Base-by-base conservation (phyloP, 345 rosid genomes). In the Gossypium sturtianum region DNA sequence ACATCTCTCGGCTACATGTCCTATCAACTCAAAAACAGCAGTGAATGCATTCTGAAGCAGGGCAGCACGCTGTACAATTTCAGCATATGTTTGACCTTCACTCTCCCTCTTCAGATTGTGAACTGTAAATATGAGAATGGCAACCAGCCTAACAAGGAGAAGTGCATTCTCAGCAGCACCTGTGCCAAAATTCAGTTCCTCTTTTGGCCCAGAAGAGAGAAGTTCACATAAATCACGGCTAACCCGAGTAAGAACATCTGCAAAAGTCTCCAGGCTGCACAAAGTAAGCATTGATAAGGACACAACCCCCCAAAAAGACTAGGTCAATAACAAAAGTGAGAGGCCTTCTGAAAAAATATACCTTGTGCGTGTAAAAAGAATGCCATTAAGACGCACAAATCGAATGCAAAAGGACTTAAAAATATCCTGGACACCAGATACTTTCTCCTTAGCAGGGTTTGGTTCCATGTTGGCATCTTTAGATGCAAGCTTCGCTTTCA, bases 301-400 rank as follows among this genome's bases (percentile, higher is more conserved):
- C 29, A 44, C 3, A 58, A 1, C 45, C 23, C 23, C 44, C 57
- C 41, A 53, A 25, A 27, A 12, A 22, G 61, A 25, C 17, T 51
- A 44, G 29, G 17, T 13, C 13, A 74, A 70, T 34, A 74, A 84
- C 29, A 66, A 9, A 27, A 75, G 71, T 16, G 16, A 15, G 3
- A 7, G 47, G 77, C 29, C 43, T 16, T 2, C 34, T 29, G 13
- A 45, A 67, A 71, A 41, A 66, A 34, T 49, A 54, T 83, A 95
- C 99, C 99, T 95, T 73, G 96, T 91, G 63, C 91, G 87, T n/a
- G 99, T 95, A 76, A 95, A 95, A 38, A 95, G 91, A 83, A 95
- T 90, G 73, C 99, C 99, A 75, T 93, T 93, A 58, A 93, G 81
- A 54, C 94, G 97, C 66, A 91, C 93, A 89, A 95, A 91, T 25